Evolutionary conservation across 805 yeast species (phyloP).

Genomic region (Debaryomyces prosopidis): DNA sequence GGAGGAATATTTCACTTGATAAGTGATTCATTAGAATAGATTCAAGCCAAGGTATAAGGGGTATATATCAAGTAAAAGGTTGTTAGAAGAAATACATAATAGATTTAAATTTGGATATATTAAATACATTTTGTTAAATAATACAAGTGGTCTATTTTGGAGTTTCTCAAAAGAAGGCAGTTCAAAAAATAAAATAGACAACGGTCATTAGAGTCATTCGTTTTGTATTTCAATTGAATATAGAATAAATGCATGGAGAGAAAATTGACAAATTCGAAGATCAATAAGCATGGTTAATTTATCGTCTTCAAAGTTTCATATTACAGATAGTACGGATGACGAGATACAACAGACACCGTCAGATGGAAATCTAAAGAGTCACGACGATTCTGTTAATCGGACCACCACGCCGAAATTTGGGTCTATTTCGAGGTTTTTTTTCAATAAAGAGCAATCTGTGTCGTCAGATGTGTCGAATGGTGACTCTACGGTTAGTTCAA

Average conservation of each 20-base stretch:
- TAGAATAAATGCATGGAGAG: background rate
- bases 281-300: background rate
- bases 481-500: background rate
- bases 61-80: too few relatives aligned
- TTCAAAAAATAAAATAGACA: too few relatives aligned
- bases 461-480: background rate
- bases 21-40: background rate
- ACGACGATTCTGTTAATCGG: background rate
- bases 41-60: too few relatives aligned
- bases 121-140: too few relatives aligned
- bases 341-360: background rate
- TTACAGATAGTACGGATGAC: background rate
- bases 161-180: too few relatives aligned
- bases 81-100: too few relatives aligned
- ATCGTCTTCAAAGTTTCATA: background rate
- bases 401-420: background rate
- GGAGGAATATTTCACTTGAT: background rate
- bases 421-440: constrained; percentile 25
- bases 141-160: too few relatives aligned
- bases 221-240: too few relatives aligned
- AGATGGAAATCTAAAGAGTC: background rate
- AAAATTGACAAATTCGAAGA: background rate
- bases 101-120: too few relatives aligned
- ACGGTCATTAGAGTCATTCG: too few relatives aligned
- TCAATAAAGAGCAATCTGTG: constrained; percentile 18